Conservation (phyloP, 768 basidiomycete genomes). For the Phylloporus rhodoxanthus region DNA sequence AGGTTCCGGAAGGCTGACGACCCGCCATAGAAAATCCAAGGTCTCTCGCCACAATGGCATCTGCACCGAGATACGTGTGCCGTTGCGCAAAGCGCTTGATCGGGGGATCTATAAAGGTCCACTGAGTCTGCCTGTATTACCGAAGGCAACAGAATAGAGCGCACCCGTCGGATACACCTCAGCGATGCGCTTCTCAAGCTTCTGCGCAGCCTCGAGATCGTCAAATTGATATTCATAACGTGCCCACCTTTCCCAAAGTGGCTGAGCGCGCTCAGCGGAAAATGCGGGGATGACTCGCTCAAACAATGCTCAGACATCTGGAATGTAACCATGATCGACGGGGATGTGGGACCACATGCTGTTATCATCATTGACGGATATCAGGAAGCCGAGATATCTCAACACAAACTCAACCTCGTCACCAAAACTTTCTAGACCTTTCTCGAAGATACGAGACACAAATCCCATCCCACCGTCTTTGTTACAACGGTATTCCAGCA, state of each 20-base stretch:
- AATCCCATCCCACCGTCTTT: conserved; percentile 67
- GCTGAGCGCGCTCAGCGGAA: conserved; percentile 68
- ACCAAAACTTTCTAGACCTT: conserved; percentile 78
- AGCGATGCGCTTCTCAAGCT: conserved; percentile 83
- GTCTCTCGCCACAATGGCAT: conserved; percentile 85
- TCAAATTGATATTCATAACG: conserved; percentile 93
- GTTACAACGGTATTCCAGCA: conserved; percentile 92
- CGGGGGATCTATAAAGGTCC: conserved; percentile 58
- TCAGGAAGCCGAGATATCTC: conserved; percentile 87
- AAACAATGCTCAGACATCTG: conserved; percentile 94
- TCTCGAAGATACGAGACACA: conserved; percentile 89
- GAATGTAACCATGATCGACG: conserved; percentile 2
- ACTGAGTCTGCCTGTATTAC: neutral
- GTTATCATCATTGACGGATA: conserved; percentile 91
- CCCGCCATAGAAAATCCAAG: conserved; percentile 66
- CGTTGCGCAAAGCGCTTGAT: conserved; percentile 89
- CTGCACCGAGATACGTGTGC: conserved; percentile 65
- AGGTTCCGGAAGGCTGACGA: conserved; percentile 21
- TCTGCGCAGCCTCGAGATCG: conserved; percentile 81
- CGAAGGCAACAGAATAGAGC: conserved; percentile 16
- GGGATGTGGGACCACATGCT: conserved; percentile 50
- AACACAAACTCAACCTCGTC: conserved; percentile 82
- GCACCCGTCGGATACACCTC: conserved; percentile 83
- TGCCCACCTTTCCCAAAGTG: conserved; percentile 95
- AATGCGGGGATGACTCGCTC: conserved; percentile 82